Evolutionary conservation across 148 eudicot genomes (phyloP), one percentile per base, ranked within the genome.

Genomic region (Talinum fruticosum): DNA sequence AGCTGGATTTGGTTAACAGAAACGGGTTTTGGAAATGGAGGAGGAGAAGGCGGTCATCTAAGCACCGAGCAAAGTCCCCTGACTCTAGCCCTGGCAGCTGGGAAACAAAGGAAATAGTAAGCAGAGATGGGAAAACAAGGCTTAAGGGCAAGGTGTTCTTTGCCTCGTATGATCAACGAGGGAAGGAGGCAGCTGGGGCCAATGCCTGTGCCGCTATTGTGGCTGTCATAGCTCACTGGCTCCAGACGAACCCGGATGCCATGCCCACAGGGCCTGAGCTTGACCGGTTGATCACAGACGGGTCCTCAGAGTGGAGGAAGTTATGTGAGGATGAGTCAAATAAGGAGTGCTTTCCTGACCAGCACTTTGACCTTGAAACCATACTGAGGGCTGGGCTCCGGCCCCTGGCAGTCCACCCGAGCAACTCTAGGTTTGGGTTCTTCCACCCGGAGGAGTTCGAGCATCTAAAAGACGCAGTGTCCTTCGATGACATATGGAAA

Each of bases 351-450:
- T 87, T 82, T 78, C 93, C 96, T 6, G 80, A 91, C 85, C 74
- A 79, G 45, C 96, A 88, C 68, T 91, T 89, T 33, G 96, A 91
- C 72, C 84, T 91, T 5, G 96, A 91, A 49, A 89, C 96, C 3
- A 83, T 91, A 47, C 10, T 89, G 8, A 68, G 57, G 1, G 89
- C 91, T 6, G 77, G 79, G 33, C 76, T 91, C 14, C 77, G 91
- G 2, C 93, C 91, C 8, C 26, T 91, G 0, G 37, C 80, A 0
- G 87, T 91, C n/a, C 76, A 29, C 45, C 85, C 29, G 15, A 80
- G 84, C 16, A 72, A 84, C 54, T 87, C 93, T 0, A 78, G 84
- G 24, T 66, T 84, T 0, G 93, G 91, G 33, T 91, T 88, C 67
- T 91, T 91, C 54, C 78, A 82, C 59, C 89, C 93, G 0, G 91